These are phyloP conservation scores for Macrocybe gigantea DNA, from an alignment of 768 basidiomycete species.

Conservation along the genomic window DNA sequence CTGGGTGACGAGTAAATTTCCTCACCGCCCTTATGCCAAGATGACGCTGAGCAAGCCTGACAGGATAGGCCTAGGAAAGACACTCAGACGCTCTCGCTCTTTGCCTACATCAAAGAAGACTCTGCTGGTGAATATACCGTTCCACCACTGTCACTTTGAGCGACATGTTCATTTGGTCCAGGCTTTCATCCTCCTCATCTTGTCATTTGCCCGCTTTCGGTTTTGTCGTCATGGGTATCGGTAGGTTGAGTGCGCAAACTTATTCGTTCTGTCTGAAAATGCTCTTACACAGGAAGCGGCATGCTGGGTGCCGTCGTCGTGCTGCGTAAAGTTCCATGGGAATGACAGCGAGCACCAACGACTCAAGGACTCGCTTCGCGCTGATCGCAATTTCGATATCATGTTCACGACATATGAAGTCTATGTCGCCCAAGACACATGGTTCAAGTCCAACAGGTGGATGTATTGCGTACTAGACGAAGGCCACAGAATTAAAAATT, in stretches of 20 bases:
- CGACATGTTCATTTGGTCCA: constrained; percentile 6
- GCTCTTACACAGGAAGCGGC: constrained; percentile 34
- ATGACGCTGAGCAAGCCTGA: background rate
- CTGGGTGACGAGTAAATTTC: constrained; percentile 58
- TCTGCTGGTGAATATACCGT: constrained; percentile 24
- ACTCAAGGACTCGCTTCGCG: constrained; percentile 39
- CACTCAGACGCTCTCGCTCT: constrained; percentile 58
- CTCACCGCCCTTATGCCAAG: background rate
- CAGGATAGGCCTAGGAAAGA: constrained; percentile 64
- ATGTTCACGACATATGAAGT: constrained; percentile 67
- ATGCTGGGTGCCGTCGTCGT: constrained; percentile 49
- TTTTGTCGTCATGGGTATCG: constrained; percentile 52
- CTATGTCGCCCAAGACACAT: constrained; percentile 48
- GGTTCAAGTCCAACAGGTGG: constrained; percentile 59
- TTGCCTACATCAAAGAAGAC: constrained; percentile 61
- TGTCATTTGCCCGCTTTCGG: constrained; percentile 69
- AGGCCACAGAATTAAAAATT: constrained; percentile 71
- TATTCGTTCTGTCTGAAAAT: background rate
- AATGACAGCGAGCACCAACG: constrained; percentile 45
- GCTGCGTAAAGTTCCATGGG: constrained; percentile 58
- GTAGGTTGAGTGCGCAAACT: constrained; percentile 19
- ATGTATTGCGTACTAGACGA: constrained; percentile 58
- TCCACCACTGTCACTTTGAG: background rate
- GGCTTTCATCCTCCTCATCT: constrained; percentile 55
- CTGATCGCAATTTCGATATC: constrained; percentile 42